These are phyloP conservation scores for Syzygium aqueum DNA, from an alignment of 345 rosid genomes.

Conservation along the genomic window DNA sequence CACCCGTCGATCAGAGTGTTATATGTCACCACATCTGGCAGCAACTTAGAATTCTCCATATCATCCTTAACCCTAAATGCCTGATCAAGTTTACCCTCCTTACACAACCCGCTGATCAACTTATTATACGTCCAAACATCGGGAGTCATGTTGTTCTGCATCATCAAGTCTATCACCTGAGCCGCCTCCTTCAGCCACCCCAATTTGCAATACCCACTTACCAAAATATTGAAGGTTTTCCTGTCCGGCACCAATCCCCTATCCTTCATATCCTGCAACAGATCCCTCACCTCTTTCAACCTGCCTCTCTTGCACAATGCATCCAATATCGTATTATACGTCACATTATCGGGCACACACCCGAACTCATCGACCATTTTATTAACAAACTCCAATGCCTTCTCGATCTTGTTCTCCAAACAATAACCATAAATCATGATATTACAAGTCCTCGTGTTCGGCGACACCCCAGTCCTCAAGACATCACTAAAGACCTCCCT, in stretches of 20 bases:
- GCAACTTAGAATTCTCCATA: slow-evolving; percentile 53
- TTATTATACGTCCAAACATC: slow-evolving; percentile 66
- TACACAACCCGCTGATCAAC: slow-evolving; percentile 57
- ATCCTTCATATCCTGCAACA: slow-evolving; percentile 63
- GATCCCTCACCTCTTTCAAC: slow-evolving; percentile 51
- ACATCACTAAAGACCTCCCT: slow-evolving; percentile 44
- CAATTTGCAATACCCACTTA: slow-evolving; percentile 63
- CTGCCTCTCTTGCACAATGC: slow-evolving; percentile 67
- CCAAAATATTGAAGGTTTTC: slow-evolving; percentile 49
- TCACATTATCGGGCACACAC: slow-evolving; percentile 48
- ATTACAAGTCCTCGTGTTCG: slow-evolving; percentile 46
- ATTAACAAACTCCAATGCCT: slow-evolving; percentile 32
- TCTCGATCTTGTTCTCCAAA: slow-evolving; percentile 43
- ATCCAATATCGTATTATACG: slow-evolving; percentile 67
- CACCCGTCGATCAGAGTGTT: slow-evolving; percentile 75
- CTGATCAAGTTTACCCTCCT: slow-evolving; percentile 42
- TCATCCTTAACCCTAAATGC: slow-evolving; percentile 52
- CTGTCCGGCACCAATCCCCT: slow-evolving; percentile 48
- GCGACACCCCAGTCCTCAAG: slow-evolving; percentile 36
- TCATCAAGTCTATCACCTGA: slow-evolving; percentile 63
- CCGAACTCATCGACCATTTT: slow-evolving; percentile 59
- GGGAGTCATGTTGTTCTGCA: slow-evolving; percentile 35
- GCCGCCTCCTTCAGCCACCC: slow-evolving; percentile 72
- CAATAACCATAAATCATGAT: slow-evolving; percentile 69
- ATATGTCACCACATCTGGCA: slow-evolving; percentile 76